These are phyloP conservation scores for Chlamydomonas sp. DNA, from an alignment of 139 green algal species.

Conservation along the genomic window DNA sequence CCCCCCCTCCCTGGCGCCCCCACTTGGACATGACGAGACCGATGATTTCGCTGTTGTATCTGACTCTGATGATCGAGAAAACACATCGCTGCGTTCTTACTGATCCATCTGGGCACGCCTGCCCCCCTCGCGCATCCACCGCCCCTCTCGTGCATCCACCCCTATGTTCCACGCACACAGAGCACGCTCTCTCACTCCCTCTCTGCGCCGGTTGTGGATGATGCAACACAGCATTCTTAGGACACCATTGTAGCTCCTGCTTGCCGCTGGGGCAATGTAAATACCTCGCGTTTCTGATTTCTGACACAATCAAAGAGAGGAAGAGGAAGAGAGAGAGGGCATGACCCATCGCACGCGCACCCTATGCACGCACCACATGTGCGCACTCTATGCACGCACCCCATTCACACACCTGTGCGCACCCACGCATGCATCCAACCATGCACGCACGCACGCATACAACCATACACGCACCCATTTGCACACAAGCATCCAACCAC, in stretches of 20 bases:
- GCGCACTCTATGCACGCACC: not conserved
- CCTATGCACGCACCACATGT: not conserved
- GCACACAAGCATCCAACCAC: no score
- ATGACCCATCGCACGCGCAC: no score
- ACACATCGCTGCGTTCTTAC: slow-evolving; percentile 9
- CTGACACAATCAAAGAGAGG: slow-evolving; percentile 1
- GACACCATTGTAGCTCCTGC: slow-evolving; percentile 13
- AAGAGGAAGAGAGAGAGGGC: no score
- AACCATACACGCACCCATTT: no score
- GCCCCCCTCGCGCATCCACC: no score
- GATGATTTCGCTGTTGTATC: not conserved
- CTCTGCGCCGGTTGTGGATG: slow-evolving; percentile 2
- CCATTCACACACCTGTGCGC: no score
- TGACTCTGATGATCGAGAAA: not conserved
- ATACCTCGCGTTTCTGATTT: not conserved
- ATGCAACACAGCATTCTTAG: slow-evolving; percentile 6
- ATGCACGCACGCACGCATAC: no score
- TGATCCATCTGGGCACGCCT: not conserved
- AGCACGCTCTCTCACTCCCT: no score
- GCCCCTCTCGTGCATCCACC: not conserved
- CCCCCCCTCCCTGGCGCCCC: no score
- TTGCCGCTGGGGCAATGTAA: not conserved
- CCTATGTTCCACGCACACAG: no score
- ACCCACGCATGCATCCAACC: no score
- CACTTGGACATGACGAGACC: not conserved